Conservation (phyloP, 495 filamentous ascomycete genomes). For the Daldinia concentrica region DNA sequence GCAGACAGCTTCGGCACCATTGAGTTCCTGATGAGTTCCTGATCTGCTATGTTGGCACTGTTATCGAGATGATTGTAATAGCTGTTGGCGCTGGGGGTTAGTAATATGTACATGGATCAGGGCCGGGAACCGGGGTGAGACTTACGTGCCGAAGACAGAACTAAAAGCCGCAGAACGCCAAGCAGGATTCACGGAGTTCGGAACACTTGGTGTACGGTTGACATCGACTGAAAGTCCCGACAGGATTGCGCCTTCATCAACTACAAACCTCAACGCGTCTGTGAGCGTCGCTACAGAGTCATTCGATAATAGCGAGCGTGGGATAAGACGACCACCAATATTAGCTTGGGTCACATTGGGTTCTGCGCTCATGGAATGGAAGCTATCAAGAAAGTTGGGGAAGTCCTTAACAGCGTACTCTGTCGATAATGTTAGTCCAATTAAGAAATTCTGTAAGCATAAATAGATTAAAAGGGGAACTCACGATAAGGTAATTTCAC, state of each 20-base stretch:
- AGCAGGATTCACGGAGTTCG: neutral
- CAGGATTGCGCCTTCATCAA: neutral
- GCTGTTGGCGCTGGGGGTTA: no score
- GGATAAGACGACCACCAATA: conserved; percentile 67
- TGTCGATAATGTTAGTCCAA: no score
- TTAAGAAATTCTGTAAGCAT: no score
- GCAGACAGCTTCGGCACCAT: conserved; percentile 55
- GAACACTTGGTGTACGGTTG: neutral
- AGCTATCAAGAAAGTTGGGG: neutral
- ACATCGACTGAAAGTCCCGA: neutral
- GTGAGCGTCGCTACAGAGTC: conserved; percentile 57
- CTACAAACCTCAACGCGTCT: conserved; percentile 43
- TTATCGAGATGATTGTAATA: no score
- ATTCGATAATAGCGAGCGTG: conserved; percentile 56
- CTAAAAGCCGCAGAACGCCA: conserved; percentile 1
- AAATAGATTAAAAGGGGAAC: no score
- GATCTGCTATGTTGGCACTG: no score
- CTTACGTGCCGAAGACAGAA: neutral
- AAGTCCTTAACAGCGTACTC: no score
- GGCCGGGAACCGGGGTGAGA: no score
- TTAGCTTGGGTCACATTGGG: conserved; percentile 55
- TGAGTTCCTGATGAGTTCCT: conserved; percentile 41
- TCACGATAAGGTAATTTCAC: no score
- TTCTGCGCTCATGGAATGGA: conserved; percentile 42
- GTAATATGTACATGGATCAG: no score